A percentile compares a stretch with the other conserved stretches of the same genome.
These are phyloP conservation scores for Paragyromitra xinjiangensis DNA, from an alignment of 495 filamentous ascomycete genomes.

Conservation along the genomic window DNA sequence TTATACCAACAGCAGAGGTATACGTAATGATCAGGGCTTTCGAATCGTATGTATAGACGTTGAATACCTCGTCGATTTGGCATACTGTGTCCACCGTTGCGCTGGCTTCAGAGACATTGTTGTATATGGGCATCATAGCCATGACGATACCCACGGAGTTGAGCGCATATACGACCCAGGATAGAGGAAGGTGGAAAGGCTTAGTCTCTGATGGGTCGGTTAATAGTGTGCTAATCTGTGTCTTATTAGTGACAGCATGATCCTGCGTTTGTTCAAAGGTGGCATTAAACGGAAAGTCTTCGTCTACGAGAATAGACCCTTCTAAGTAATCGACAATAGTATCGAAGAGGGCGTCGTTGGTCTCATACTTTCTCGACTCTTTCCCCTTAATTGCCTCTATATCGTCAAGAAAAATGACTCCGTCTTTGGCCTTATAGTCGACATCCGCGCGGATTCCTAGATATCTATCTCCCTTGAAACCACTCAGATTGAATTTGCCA, in stretches of 20 bases:
- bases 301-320: neutral
- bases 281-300: neutral
- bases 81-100: neutral
- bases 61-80: neutral
- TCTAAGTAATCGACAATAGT: neutral
- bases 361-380: neutral
- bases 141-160: neutral
- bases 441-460: neutral
- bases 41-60: neutral
- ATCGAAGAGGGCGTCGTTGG: neutral
- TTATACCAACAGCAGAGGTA: neutral
- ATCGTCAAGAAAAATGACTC: neutral
- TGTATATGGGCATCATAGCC: neutral
- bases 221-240: neutral
- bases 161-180: no score
- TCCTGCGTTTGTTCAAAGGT: neutral
- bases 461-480: neutral
- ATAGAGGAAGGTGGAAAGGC: no score
- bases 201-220: neutral
- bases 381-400: neutral
- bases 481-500: neutral
- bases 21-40: neutral
- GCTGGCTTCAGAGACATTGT: neutral
- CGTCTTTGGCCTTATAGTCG: neutral
- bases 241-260: neutral